Evolutionary conservation across 768 basidiomycete species (phyloP).

Genomic region (Paxillus ammoniavirescens): DNA sequence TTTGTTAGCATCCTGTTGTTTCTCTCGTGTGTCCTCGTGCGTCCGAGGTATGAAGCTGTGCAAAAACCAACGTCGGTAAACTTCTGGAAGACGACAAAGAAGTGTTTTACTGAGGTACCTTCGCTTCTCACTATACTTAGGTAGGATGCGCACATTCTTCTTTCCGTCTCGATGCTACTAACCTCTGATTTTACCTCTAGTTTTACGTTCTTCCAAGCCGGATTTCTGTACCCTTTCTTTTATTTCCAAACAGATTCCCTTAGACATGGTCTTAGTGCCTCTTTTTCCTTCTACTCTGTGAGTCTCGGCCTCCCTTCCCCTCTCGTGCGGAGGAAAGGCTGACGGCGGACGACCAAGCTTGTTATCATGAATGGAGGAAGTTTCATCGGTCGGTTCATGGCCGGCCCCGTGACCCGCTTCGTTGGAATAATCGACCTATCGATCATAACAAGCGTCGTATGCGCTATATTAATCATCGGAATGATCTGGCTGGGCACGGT

Average conservation of each 20-base stretch:
- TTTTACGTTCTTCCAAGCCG: slow-evolving; percentile 32
- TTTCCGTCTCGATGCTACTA: background rate
- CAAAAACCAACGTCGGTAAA: background rate
- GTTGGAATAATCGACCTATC: slow-evolving; percentile 46
- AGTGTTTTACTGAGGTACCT: slow-evolving; percentile 23
- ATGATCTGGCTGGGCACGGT: slow-evolving; percentile 41
- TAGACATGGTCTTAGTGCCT: slow-evolving; percentile 41
- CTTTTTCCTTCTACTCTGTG: slow-evolving; percentile 57
- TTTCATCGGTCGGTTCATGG: slow-evolving; percentile 46
- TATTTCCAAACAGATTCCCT: slow-evolving; percentile 59
- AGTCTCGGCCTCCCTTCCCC: slow-evolving; percentile 1
- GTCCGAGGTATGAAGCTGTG: slow-evolving; percentile 26
- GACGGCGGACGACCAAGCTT: slow-evolving; percentile 31
- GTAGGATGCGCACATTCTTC: slow-evolving; percentile 7
- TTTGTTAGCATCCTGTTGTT: slow-evolving; percentile 38
- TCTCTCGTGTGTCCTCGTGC: slow-evolving; percentile 37
- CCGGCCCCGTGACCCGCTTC: slow-evolving; percentile 36
- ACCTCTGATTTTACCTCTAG: slow-evolving; percentile 3
- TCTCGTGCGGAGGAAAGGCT: background rate
- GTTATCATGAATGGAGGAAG: slow-evolving; percentile 52
- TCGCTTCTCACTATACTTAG: slow-evolving; percentile 26
- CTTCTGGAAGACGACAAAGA: slow-evolving; percentile 17
- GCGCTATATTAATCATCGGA: slow-evolving; percentile 42
- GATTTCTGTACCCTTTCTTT: slow-evolving; percentile 51
- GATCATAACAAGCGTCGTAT: slow-evolving; percentile 32